Evolutionary conservation across 257 asterid genomes (phyloP).

Genomic region (Solanum virginianum): DNA sequence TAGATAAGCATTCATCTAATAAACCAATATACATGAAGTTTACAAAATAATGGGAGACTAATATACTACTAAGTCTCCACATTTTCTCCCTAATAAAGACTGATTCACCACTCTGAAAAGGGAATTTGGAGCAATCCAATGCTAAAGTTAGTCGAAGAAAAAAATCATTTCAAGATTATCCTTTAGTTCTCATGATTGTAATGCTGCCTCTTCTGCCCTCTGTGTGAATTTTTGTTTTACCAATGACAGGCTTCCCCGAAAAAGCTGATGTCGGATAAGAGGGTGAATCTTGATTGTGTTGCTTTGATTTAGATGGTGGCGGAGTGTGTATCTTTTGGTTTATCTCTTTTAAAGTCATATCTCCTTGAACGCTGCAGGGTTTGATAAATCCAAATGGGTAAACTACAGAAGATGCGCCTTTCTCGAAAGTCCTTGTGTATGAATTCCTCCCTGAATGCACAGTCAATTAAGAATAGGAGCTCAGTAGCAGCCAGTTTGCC

Average conservation of each 20-base stretch:
- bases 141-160: neutral
- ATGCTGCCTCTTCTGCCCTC: constrained; percentile 25
- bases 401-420: constrained; percentile 13
- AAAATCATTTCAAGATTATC: neutral
- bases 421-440: neutral
- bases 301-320: neutral
- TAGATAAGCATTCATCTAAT: neutral
- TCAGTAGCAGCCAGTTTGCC: neutral
- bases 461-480: neutral
- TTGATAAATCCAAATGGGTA: constrained; percentile 23
- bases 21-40: neutral
- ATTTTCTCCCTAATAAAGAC: neutral
- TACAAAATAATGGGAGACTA: neutral
- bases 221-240: constrained; percentile 15
- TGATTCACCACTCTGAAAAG: neutral
- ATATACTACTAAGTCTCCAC: neutral
- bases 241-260: constrained; percentile 26
- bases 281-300: neutral
- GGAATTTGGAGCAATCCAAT: neutral
- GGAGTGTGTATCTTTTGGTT: constrained; percentile 15
- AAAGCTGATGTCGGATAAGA: constrained; percentile 25
- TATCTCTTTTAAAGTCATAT: constrained; percentile 22
- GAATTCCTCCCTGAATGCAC: constrained; percentile 16
- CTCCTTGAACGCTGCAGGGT: constrained; percentile 21
- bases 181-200: constrained; percentile 30